phyloP scores from a whole-genome alignment of 164 flowering plant species.

The Amborella trichopoda region DNA sequence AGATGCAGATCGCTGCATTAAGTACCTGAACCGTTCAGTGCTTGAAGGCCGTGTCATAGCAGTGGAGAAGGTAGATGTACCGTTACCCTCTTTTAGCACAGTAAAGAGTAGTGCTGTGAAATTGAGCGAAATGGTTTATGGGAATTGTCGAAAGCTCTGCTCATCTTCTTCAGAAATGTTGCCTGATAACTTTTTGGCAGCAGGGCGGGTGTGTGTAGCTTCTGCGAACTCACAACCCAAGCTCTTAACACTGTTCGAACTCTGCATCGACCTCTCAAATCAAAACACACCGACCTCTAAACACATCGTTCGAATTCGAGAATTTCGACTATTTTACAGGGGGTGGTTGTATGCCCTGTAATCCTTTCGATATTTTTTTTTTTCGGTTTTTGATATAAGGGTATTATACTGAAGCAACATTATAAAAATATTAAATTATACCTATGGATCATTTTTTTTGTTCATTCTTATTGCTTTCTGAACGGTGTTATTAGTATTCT shows the following conservation, averaged over 20 bases:
- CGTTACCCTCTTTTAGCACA: background rate
- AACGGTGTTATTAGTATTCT: background rate
- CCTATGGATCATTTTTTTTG: background rate
- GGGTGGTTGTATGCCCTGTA: conserved; percentile 37
- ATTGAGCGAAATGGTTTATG: too few relatives aligned
- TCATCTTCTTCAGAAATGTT: conserved; percentile 28
- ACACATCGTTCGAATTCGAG: too few relatives aligned
- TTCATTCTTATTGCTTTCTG: background rate
- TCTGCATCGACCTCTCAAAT: conserved; percentile 47
- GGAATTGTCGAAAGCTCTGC: conserved; percentile 8
- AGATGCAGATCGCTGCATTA: conserved; percentile 55
- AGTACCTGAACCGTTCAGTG: conserved; percentile 49
- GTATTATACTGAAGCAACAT: conserved; percentile 8
- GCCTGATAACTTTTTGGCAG: conserved; percentile 58
- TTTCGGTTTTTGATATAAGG: conserved; percentile 4
- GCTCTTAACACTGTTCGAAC: conserved; percentile 42
- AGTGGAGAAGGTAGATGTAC: conserved; percentile 45
- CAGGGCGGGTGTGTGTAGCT: conserved; percentile 63
- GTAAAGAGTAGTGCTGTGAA: too few relatives aligned
- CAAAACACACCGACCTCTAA: conserved; percentile 32
- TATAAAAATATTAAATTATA: conserved; percentile 2
- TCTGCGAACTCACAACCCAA: conserved; percentile 48
- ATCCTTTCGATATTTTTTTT: conserved; percentile 15
- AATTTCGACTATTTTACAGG: conserved; percentile 32
- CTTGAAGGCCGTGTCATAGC: conserved; percentile 60